Evolutionary conservation across 1,284 basidiomycete genomes (phyloP), one percentile per base, ranked within the genome.

Genomic region (Peniophora sp.): DNA sequence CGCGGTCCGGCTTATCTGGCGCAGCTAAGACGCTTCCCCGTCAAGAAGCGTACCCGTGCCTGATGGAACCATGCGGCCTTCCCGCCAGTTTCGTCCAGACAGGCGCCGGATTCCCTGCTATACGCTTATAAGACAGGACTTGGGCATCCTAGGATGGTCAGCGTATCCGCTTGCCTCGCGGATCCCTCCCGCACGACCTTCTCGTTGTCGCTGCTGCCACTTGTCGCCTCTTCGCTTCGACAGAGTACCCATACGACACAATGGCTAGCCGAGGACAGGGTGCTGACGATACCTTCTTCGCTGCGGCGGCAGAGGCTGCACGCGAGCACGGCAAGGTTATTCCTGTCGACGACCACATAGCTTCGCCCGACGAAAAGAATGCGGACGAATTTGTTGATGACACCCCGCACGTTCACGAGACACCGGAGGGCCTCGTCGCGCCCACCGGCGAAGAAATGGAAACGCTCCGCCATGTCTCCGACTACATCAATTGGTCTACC

Each of bases 371-470:
- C 45, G 58, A 66, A 54, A 61, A 64, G 55, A 61, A 64, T 51
- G 52, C 54, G 20, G 50, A 25, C 16, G 55, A 66, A 10, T 56
- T 61, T 27, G 56, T 49, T 22, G 59, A 57, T 17, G 55, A 57
- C 11, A 52, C 55, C 2, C 59, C 59, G 19, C 60, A 59, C 47
- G 52, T 57, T 27, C 51, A 60, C 48, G 49, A 54, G 22, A 45
- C 55, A 35, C 43, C 82, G 49, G 77, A 79, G 38, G 79, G 78
- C 20, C 72, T 83, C 48, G 73, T 77, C 53, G 78, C 82, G 54
- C 89, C 89, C 2, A 86, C 86, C 2, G 78, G 80, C 24, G 80
- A 89, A 61, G 88, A 90, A 66, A 64, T 70, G 19, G 57, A 56
- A 5, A 82, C 77, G 10, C 72, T 89, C 43, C 73, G 81, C 25